Evolutionary conservation across 208 protist species (phyloP).

Genomic region (Porcisia hertigi): DNA sequence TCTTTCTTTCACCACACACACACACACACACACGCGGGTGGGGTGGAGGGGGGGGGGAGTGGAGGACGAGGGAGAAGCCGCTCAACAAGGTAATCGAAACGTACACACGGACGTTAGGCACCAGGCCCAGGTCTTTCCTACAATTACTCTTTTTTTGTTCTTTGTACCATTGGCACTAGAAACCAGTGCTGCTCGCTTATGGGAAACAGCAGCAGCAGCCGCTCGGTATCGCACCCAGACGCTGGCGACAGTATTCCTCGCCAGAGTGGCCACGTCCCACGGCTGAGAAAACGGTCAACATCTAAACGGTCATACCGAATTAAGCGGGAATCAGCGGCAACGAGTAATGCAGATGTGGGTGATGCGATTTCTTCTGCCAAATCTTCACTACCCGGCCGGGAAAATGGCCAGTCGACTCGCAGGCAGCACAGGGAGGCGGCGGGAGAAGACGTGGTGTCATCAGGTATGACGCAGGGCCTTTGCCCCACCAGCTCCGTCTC

Average conservation of each 20-base stretch:
- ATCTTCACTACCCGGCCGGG: neutral
- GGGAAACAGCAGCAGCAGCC: conserved; percentile 2
- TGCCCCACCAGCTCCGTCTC: neutral
- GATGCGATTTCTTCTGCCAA: neutral
- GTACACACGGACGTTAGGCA: neutral
- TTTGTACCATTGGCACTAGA: neutral
- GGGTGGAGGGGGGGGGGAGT: no score
- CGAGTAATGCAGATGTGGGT: neutral
- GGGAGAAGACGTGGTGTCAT: neutral
- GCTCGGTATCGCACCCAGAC: neutral
- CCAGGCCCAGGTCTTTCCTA: no score
- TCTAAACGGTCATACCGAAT: neutral
- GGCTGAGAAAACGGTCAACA: neutral
- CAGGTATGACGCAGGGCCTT: neutral
- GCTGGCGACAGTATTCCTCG: neutral
- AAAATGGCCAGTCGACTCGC: neutral
- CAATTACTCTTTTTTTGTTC: neutral
- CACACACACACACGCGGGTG: neutral
- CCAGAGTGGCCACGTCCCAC: neutral
- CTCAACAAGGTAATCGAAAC: neutral
- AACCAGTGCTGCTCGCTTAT: neutral
- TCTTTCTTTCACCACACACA: neutral
- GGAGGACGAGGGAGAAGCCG: neutral
- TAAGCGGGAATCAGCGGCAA: neutral
- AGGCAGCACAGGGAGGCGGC: neutral